A percentile compares a stretch with the other conserved stretches of the same genome.
These are phyloP conservation scores for Fraxinus baroniana DNA, from an alignment of 305 asterid genomes.

Conservation along the genomic window DNA sequence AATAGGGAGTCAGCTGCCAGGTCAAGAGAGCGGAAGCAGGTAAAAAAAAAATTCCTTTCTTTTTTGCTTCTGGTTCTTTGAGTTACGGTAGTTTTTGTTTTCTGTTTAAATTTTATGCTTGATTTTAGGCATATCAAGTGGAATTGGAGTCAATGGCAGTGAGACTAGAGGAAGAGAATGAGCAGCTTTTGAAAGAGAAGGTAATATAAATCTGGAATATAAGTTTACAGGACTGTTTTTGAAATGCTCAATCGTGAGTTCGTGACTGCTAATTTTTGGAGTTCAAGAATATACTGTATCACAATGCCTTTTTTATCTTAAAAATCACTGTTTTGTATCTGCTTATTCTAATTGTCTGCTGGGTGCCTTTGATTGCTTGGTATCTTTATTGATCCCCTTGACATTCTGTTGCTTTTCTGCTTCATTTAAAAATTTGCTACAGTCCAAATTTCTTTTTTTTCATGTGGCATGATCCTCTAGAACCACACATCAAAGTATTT, in stretches of 20 bases:
- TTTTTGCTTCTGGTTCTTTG: conserved; percentile 1
- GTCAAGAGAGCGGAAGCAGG: conserved; percentile 93
- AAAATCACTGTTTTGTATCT: background rate
- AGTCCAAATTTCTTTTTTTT: background rate
- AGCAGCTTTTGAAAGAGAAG: conserved; percentile 63
- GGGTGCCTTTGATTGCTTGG: background rate
- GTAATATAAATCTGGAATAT: conserved; percentile 34
- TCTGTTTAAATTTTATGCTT: conserved; percentile 14
- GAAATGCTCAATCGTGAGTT: background rate
- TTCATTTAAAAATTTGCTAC: background rate
- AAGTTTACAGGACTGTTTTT: background rate
- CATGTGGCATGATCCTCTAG: background rate
- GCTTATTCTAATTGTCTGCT: background rate
- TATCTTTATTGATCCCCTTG: background rate
- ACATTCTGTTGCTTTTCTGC: background rate
- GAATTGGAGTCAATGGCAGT: conserved; percentile 82
- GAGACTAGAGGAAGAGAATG: conserved; percentile 81
- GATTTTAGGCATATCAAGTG: conserved; percentile 74
- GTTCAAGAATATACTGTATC: background rate
- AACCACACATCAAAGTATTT: background rate
- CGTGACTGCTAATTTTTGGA: conserved; percentile 1
- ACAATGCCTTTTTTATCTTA: background rate
- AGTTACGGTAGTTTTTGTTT: background rate
- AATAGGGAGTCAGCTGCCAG: conserved; percentile 89
- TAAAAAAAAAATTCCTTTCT: conserved; percentile 17